Base-by-base conservation (phyloP, 2,329 filamentous ascomycete species). In the Sarocladium oryzae region DNA sequence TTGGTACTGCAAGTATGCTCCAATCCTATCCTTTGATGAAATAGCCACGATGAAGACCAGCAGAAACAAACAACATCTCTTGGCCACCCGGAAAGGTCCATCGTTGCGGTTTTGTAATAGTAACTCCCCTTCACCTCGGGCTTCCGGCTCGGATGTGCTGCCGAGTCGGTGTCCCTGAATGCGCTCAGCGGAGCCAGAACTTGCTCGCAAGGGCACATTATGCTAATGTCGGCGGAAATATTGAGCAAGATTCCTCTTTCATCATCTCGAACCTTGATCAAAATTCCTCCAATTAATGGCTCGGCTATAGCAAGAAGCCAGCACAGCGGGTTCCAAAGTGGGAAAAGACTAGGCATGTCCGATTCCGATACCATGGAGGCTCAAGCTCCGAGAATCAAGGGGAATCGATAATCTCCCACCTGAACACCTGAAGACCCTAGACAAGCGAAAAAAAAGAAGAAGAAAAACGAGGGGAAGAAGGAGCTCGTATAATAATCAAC, bases 11-110 rank as follows among this genome's bases (percentile, higher is more conserved):
- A 21, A 38, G 15, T 38, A 38, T 38, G 36, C 36, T 38, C 36
- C 36, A n/a, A 38, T 6, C 36, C 36, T 38, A n/a, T 6, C n/a
- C 10, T 35, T 21, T 16, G 36, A 38, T 38, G 36, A 38, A 38
- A 38, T n/a, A 38, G 36, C 36, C 36, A 38, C 15, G 36, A 38
- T 38, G 36, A 21, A 38, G 36, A 38, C n/a, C 36, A n/a, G n/a
- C 36, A 38, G 36, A 38, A 38, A 38, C 36, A 38, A 38, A 7
- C 36, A 38, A 38, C 7, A 38, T 38, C 36, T 38, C 36, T 38
- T 38, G 36, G 20, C 7, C 36, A 38, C 36, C 36, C 20, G n/a
- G n/a, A 38, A 8, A n/a, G 36, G 36, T 16, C 7, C 20, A 38
- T 38, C 36, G 36, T 21, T 38, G 36, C 20, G 15, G 36, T 38